Evolutionary conservation across 2,329 filamentous ascomycete species (phyloP).

Genomic region (Rasamsonia emersonii): DNA sequence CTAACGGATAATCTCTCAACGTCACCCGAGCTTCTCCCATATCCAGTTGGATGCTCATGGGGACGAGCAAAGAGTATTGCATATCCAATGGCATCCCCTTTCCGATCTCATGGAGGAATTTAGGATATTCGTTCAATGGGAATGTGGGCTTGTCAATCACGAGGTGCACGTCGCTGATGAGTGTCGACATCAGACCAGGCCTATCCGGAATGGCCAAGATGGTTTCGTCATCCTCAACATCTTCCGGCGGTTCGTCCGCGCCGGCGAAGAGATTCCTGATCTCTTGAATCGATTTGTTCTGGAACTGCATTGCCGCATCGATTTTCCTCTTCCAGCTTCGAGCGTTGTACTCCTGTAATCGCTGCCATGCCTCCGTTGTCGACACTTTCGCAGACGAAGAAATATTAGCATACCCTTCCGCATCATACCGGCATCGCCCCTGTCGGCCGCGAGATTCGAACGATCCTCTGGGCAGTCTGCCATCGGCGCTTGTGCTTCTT

Average conservation of each 20-base stretch:
- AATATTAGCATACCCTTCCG: constrained; percentile 65
- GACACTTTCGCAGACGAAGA: constrained; percentile 64
- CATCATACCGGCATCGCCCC: constrained; percentile 57
- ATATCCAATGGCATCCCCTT: constrained; percentile 93
- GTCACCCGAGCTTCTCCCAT: constrained; percentile 86
- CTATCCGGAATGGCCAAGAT: constrained; percentile 79
- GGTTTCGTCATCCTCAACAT: constrained; percentile 71
- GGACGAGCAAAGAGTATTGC: constrained; percentile 80
- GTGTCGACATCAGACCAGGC: constrained; percentile 70
- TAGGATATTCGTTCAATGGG: constrained; percentile 67
- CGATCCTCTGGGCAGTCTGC: constrained; percentile 24
- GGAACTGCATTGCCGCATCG: constrained; percentile 61
- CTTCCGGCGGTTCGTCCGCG: constrained; percentile 68
- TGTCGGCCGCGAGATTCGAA: constrained; percentile 25
- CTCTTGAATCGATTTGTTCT: constrained; percentile 67
- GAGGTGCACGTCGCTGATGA: constrained; percentile 78
- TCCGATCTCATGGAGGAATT: constrained; percentile 81
- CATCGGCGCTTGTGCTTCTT: constrained; percentile 51
- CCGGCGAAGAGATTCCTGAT: constrained; percentile 75
- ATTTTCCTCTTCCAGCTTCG: constrained; percentile 90
- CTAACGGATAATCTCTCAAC: constrained; percentile 86
- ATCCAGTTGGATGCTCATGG: constrained; percentile 79
- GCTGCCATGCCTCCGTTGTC: constrained; percentile 65
- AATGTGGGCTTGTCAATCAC: constrained; percentile 90
- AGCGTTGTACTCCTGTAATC: constrained; percentile 70